Conservation (phyloP, 768 basidiomycete genomes). For the Heimioporus sp. region DNA sequence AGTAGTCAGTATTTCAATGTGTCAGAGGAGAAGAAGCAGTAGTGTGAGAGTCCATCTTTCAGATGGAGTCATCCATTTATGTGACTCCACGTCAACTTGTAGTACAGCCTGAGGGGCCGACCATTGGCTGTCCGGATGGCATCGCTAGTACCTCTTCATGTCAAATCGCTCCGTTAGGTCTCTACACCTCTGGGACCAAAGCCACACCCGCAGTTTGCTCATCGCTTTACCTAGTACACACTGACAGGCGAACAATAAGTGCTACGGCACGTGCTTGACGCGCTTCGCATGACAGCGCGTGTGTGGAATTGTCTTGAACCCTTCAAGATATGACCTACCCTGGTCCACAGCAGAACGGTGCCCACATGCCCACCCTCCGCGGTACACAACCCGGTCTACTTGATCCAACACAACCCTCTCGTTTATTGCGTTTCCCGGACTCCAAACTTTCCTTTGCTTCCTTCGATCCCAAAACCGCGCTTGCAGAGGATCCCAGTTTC, state of each 20-base stretch:
- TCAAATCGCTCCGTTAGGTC: no score
- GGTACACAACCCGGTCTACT: constrained; percentile 62
- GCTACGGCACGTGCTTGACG: constrained; percentile 14
- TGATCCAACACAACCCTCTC: constrained; percentile 58
- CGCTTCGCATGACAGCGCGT: not conserved
- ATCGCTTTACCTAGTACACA: no score
- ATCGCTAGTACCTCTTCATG: no score
- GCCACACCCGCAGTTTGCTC: no score
- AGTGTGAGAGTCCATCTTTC: not conserved
- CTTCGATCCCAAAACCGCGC: constrained; percentile 69
- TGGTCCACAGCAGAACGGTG: constrained; percentile 1
- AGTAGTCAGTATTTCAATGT: not conserved
- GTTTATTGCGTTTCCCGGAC: constrained; percentile 58
- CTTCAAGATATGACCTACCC: constrained; percentile 9
- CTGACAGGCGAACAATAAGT: no score
- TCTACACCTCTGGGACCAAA: no score
- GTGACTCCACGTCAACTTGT: no score
- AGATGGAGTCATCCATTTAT: no score
- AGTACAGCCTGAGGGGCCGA: no score
- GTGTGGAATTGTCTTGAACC: not conserved
- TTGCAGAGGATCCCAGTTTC: constrained; percentile 38
- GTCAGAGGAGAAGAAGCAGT: not conserved
- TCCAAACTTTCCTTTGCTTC: constrained; percentile 68
- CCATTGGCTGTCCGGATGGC: no score
- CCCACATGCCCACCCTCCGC: constrained; percentile 16